phyloP scores from a whole-genome alignment of 2,329 filamentous ascomycete species.

The Aspergillus carbonarius region DNA sequence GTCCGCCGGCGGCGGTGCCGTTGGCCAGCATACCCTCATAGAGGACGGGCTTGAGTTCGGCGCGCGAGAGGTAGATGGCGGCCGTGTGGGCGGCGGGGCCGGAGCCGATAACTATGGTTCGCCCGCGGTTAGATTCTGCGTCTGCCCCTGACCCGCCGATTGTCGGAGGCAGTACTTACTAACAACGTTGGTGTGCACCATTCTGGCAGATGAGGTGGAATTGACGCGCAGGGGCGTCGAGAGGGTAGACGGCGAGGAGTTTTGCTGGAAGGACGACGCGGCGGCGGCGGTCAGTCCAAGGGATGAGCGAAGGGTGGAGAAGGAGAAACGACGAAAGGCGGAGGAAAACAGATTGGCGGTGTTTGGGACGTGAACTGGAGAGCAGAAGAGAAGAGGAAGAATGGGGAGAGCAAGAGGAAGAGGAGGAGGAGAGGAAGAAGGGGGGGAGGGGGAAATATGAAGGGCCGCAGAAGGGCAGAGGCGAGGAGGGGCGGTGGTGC shows the following conservation, averaged over 20 bases:
- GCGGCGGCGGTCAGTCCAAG: constrained; percentile 70
- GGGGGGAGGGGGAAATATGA: constrained; percentile 11
- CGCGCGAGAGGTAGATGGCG: constrained; percentile 91
- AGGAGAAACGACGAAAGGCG: constrained; percentile 65
- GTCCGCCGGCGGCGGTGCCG: constrained; percentile 91
- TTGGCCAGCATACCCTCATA: constrained; percentile 99
- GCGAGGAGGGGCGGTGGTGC: constrained; percentile 18
- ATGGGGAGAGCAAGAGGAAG: constrained; percentile 12
- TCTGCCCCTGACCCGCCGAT: not conserved
- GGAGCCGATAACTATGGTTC: constrained; percentile 72
- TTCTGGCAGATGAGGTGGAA: constrained; percentile 45
- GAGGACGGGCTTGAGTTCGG: constrained; percentile 89
- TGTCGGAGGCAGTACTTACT: constrained; percentile 57
- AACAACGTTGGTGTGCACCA: constrained; percentile 91
- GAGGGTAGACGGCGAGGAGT: constrained; percentile 45
- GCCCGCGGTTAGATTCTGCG: constrained; percentile 6
- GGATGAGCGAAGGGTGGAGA: constrained; percentile 67
- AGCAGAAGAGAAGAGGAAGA: constrained; percentile 10
- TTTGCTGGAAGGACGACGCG: constrained; percentile 67
- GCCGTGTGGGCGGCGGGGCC: constrained; percentile 97
- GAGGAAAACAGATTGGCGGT: constrained; percentile 92
- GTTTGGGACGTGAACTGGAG: constrained; percentile 16
- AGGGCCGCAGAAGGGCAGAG: not conserved
- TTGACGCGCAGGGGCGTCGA: constrained; percentile 44
- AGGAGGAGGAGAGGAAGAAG: too few species aligned